Conservation (phyloP, 2,329 filamentous ascomycete genomes). For the Hortaea werneckii region DNA sequence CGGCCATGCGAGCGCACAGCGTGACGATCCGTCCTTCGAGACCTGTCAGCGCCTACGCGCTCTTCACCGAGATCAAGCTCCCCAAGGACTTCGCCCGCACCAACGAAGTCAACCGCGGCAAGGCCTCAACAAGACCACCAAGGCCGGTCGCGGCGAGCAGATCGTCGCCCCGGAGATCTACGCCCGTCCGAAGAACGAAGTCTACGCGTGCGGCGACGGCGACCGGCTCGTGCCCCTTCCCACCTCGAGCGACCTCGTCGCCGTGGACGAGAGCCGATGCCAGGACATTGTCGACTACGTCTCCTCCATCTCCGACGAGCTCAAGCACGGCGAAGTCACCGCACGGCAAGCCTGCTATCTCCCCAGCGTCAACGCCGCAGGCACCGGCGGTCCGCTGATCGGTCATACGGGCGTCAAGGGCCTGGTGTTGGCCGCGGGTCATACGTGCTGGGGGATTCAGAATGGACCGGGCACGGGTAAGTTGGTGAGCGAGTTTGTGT, state of each 20-base stretch:
- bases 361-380: constrained; percentile 53
- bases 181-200: constrained; percentile 74
- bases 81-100: constrained; percentile 50
- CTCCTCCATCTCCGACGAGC: constrained; percentile 42
- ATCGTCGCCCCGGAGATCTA: constrained; percentile 86
- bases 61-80: constrained; percentile 79
- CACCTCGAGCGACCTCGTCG: constrained; percentile 61
- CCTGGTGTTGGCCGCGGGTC: constrained; percentile 72
- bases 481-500: constrained; percentile 37
- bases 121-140: constrained; percentile 8
- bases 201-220: constrained; percentile 90
- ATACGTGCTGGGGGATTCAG: constrained; percentile 98
- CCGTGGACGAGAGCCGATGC: constrained; percentile 65
- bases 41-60: constrained; percentile 59
- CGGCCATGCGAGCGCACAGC: constrained; percentile 51
- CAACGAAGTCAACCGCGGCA: constrained; percentile 37
- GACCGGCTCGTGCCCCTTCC: constrained; percentile 69
- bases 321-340: constrained; percentile 46
- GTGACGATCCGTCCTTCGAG: constrained; percentile 49
- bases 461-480: constrained; percentile 72
- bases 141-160: constrained; percentile 46
- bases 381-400: constrained; percentile 60
- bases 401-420: constrained; percentile 65
- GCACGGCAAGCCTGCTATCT: constrained; percentile 87
- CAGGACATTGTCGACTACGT: constrained; percentile 80